A percentile compares a stretch with the other conserved stretches of the same genome.
These are phyloP conservation scores for Diaporthe amygdali DNA, from an alignment of 2,329 filamentous ascomycete species.

Conservation along the genomic window DNA sequence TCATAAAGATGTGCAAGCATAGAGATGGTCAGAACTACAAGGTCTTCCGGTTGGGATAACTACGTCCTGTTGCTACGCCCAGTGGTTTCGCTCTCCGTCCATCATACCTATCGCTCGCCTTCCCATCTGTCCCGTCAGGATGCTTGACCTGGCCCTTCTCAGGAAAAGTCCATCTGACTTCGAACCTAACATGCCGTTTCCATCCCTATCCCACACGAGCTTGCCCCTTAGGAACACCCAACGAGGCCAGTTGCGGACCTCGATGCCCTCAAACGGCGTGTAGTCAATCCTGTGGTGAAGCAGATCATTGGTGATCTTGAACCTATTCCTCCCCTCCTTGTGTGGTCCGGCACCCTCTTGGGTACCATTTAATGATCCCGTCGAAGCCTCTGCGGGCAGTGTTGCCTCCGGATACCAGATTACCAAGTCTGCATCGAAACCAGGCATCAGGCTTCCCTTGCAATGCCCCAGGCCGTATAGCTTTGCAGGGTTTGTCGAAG, in stretches of 20 bases:
- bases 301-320: slow-evolving; percentile 54
- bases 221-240: slow-evolving; percentile 64
- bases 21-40: neutral
- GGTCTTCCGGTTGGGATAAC: neutral
- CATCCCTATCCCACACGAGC: slow-evolving; percentile 62
- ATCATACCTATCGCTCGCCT: slow-evolving; percentile 18
- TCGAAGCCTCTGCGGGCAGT: neutral
- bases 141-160: slow-evolving; percentile 20
- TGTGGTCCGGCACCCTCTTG: neutral
- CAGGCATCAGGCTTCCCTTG: slow-evolving; percentile 56
- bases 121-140: slow-evolving; percentile 26
- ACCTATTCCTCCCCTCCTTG: slow-evolving; percentile 28
- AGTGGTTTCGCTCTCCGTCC: slow-evolving; percentile 22
- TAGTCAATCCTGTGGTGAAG: slow-evolving; percentile 68
- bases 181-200: slow-evolving; percentile 53
- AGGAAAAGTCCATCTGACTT: slow-evolving; percentile 56
- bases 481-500: slow-evolving; percentile 60
- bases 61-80: neutral
- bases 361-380: too few relatives aligned
- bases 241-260: slow-evolving; percentile 64
- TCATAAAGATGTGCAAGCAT: neutral
- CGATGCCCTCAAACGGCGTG: slow-evolving; percentile 64
- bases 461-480: slow-evolving; percentile 59
- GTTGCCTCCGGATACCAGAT: slow-evolving; percentile 58
- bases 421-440: slow-evolving; percentile 60